Base-by-base conservation (phyloP, 345 rosid species). In the Stellera chamaejasme region DNA sequence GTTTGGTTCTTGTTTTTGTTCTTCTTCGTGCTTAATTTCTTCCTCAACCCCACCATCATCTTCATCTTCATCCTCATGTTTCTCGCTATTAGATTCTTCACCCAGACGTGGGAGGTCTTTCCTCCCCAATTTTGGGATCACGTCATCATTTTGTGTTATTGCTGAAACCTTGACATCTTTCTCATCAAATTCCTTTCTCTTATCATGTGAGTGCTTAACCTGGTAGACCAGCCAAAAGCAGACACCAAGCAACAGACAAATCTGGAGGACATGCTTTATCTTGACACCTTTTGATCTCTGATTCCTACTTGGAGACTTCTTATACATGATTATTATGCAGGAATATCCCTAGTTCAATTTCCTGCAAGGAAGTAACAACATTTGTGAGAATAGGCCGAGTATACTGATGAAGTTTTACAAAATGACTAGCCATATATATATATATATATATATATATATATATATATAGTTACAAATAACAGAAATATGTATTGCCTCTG, bases 201-300 rank as follows among this genome's bases (percentile, higher is more conserved):
- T 93, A 57, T 86, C 97, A 67, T 82, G 87, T 45, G 97, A 88
- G 52, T 66, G 80, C 85, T 93, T 88, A n/a, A 86, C 91, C 75
- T 89, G 96, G 64, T 84, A 88, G 64, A 89, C 72, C 68, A 88
- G 64, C 97, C 96, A 89, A 43, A 93, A 77, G 66, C 94, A 88
- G 48, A 88, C 78, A 54, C 87, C 88, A 54, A 92, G 77, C 64
- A 88, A 62, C 63, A 92, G 72, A 54, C 84, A 75, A 54, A 92
- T 82, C 80, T 92, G 96, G 61, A 92, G 66, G 46, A 80, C 73
- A 77, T 78, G 82, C 70, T 88, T 92, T 48, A 70, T 56, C 77
- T 66, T 86, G 48, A 79, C 63, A 16, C 95, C 82, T 65, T 64
- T 88, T 14, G 95, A 79, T 74, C 91, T 81, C 65, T 81, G 71